Evolutionary conservation across 768 basidiomycete genomes (phyloP), one percentile per base, ranked within the genome.

Genomic region (Suillus subluteus): DNA sequence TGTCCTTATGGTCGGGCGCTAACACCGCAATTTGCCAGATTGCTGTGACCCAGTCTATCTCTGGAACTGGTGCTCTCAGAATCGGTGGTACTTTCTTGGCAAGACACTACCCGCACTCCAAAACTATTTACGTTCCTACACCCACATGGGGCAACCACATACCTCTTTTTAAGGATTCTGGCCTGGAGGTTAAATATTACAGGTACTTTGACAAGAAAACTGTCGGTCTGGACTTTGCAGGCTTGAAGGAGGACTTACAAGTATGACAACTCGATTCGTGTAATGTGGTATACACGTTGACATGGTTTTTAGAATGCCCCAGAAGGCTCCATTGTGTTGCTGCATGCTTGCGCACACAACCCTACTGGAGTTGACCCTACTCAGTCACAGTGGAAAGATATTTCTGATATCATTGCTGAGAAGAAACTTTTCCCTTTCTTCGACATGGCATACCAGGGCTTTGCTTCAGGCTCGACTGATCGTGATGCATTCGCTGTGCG

Each of bases 361-460:
- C 97, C 97, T n/a, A 96, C 95, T 44, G 97, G 98, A 68, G 87
- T 99, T 70, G 98, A 99, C 81, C 96, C 95, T 38, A 98, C 96
- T 12, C 87, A 85, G 26, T 90, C 88, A 61, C 96, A 99, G 81
- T 99, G 98, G 98, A 86, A 84, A 67, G 87, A 93, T 77, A 89
- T 99, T 68, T 95, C 93, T 52, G 86, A 95, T 72, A 83, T 99
- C 67, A 80, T 97, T 71, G 89, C 93, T 75, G 91, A 95, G 82
- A 94, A 88, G 83, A 87, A 89, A 69, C 87, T 97, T 72, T 97
- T 98, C 89, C 93, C 97, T 62, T 95, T 98, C 88, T 98, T 99
- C 78, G 98, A 99, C 81, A 98, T 98, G 96, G 97, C 98, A 18
- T 99, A 99, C 83, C 95, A 98, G 80, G 98, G 98, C 62, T 99